Evolutionary conservation across 2,329 filamentous ascomycete genomes (phyloP), one percentile per base, ranked within the genome.

Genomic region (Cladophialophora bantiana): DNA sequence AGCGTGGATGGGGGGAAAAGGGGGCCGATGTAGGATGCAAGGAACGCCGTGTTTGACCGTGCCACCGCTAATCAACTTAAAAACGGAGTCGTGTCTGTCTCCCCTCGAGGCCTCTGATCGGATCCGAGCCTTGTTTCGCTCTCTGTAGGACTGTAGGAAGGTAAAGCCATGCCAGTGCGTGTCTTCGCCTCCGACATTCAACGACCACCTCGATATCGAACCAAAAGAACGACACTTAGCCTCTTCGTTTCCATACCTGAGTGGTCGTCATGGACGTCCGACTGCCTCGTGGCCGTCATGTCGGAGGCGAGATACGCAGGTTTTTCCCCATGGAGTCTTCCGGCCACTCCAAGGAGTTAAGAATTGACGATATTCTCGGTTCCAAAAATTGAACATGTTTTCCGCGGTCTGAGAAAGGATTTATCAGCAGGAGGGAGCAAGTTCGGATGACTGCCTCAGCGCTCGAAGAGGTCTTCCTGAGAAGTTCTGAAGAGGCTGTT

Each of bases 1-100:
- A 18, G 12, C 18, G 6, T 50, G 45, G 45, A 50, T 50, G 20
- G 45, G 26, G 45, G 45, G n/a, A 50, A 26, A 26, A 12, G 10
- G 45, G 45, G 45, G 45, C 45, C 45, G 45, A 26, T 50, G 45
- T 3, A 9, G 18, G 20, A 26, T 26, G 26, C 26, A 26, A 26
- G 3, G 26, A 50, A 50, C 5, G 45, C 45, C 45, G 45, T 50
- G 45, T 50, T 50, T 50, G 45, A 9, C 45, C 45, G 45, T 50
- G 45, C 45, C 45, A 50, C 18, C 45, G 9, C 45, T 26, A 3
- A 20, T 20, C 18, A 10, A 18, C 12, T 26, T 20, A 50, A 10
- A 20, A 10, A 20, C 45, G 20, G 45, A 26, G 7, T 26, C 18
- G 26, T 26, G 3, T 12, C 18, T 26, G 9, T 9, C 20, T 42